These are phyloP conservation scores for Vigna mungo DNA, from an alignment of 306 rosid genomes.

Conservation along the genomic window DNA sequence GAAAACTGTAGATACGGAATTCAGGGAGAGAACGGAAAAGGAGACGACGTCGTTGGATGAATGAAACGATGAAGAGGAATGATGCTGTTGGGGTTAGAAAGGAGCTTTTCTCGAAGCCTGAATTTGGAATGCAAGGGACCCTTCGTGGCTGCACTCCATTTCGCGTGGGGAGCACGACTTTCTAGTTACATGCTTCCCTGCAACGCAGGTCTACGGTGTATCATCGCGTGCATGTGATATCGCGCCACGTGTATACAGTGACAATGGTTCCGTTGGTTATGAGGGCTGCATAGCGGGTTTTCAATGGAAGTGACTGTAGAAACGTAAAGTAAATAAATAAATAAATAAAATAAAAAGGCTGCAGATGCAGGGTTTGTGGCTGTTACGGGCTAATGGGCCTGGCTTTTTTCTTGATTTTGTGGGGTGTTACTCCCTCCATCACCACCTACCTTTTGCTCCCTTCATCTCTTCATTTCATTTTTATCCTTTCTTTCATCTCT, in stretches of 20 bases:
- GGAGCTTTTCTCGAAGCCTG: conserved; percentile 40
- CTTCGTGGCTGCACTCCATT: conserved; percentile 37
- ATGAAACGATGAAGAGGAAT: neutral
- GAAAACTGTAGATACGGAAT: neutral
- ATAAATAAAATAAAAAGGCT: neutral
- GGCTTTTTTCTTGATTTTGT: neutral
- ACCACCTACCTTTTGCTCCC: too few relatives aligned
- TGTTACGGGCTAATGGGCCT: neutral
- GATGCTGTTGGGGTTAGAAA: conserved; percentile 14
- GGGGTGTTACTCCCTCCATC: too few relatives aligned
- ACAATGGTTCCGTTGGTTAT: neutral
- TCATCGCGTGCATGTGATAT: neutral
- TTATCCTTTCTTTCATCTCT: too few relatives aligned
- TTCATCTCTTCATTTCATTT: too few relatives aligned
- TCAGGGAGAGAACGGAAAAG: neutral
- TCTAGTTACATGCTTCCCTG: conserved; percentile 33
- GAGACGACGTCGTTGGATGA: conserved; percentile 7
- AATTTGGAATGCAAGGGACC: conserved; percentile 42
- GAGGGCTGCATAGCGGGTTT: neutral
- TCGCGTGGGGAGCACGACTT: conserved; percentile 54
- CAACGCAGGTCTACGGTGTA: neutral
- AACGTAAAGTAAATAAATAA: neutral
- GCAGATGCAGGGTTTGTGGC: neutral
- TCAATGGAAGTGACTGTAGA: neutral
- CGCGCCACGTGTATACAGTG: neutral